phyloP scores from a whole-genome alignment of 2,329 filamentous ascomycete genomes.

The Ophiostoma triangulosporum region DNA sequence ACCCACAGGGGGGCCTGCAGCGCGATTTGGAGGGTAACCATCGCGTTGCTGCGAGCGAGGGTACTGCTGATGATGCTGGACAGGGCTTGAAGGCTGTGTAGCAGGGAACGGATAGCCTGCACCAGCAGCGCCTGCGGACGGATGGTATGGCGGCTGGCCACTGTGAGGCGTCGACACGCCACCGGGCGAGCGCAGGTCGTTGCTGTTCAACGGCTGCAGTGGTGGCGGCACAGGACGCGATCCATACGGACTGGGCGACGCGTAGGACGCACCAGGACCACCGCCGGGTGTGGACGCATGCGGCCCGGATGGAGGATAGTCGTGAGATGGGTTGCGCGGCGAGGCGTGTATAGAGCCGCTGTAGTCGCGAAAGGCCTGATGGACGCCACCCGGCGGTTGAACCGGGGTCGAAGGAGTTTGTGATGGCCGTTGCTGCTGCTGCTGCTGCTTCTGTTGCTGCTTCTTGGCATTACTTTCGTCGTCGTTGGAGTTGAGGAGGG shows the following conservation, averaged over 20 bases:
- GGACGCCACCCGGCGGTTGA: conserved; percentile 24
- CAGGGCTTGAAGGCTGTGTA: conserved; percentile 32
- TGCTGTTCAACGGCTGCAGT: conserved; percentile 31
- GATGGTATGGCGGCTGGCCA: conserved; percentile 35
- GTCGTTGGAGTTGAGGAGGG: conserved; percentile 41
- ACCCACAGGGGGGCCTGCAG: conserved; percentile 17
- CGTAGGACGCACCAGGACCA: conserved; percentile 23
- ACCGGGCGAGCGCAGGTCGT: conserved; percentile 38
- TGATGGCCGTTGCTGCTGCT: conserved; percentile 7
- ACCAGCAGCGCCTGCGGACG: conserved; percentile 26
- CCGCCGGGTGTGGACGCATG: conserved; percentile 19
- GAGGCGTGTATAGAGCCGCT: conserved; percentile 33
- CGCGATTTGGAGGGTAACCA: conserved; percentile 27
- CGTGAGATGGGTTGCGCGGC: conserved; percentile 30
- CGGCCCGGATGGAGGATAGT: conserved; percentile 22
- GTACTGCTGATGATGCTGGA: conserved; percentile 37
- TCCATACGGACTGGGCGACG: conserved; percentile 26
- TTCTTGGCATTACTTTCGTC: conserved; percentile 19
- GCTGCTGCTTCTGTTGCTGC: conserved; percentile 16
- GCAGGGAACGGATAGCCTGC: conserved; percentile 39
- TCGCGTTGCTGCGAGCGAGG: conserved; percentile 25
- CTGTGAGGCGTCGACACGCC: conserved; percentile 25
- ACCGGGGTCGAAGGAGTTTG: conserved; percentile 22
- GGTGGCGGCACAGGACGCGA: conserved; percentile 30
- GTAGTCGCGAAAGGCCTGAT: conserved; percentile 39